phyloP scores from a whole-genome alignment of 2,329 filamentous ascomycete species.

The Aspergillus novofumigatus region DNA sequence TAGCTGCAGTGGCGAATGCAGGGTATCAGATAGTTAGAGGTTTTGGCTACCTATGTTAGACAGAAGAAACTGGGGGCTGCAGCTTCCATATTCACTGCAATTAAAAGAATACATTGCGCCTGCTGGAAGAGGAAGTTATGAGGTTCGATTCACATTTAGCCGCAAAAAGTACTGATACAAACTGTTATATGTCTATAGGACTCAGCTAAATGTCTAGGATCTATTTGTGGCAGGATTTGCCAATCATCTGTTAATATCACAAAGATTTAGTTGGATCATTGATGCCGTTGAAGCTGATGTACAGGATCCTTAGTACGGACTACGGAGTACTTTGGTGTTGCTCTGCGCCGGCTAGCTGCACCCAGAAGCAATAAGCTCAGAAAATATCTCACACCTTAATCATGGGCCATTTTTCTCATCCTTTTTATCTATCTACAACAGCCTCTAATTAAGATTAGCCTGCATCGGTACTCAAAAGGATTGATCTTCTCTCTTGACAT shows the following conservation, averaged over 20 bases:
- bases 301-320: background rate
- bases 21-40: background rate
- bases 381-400: background rate
- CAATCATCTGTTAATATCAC: background rate
- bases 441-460: background rate
- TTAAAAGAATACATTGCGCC: background rate
- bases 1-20: background rate
- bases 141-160: background rate
- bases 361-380: background rate
- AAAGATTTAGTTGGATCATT: background rate
- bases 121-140: background rate
- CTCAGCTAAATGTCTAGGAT: background rate
- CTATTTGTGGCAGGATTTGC: background rate
- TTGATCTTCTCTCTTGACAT: background rate
- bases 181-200: background rate
- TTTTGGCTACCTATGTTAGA: constrained; percentile 15
- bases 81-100: background rate
- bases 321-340: constrained; percentile 1
- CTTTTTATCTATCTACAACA: background rate
- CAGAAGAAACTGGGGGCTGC: constrained; percentile 8
- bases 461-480: background rate
- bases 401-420: background rate
- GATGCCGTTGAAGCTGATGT: background rate
- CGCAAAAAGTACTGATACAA: background rate
- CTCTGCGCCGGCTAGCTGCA: constrained; percentile 10